Percentiles rank a stretch among this genome's conserved stretches.
Conservation (phyloP, 164 flowering plant genomes). For the grape (Vitis vinifera) region DNA sequence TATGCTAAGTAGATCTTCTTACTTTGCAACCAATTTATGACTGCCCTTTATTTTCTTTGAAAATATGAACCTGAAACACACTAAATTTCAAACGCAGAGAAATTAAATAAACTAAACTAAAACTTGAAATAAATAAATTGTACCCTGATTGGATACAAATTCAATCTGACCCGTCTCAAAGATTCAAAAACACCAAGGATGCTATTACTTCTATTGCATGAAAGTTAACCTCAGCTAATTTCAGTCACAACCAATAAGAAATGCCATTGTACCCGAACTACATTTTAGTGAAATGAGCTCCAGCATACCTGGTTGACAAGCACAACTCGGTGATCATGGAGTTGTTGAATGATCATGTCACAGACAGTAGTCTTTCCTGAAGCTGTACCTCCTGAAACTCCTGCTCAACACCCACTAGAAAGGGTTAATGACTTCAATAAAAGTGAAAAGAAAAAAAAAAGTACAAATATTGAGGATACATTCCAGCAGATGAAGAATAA, state of each 20-base stretch:
- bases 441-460: neutral
- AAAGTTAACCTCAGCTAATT: no score
- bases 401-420: slow-evolving; percentile 30
- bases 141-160: no score
- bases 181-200: no score
- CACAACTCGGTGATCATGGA: slow-evolving; percentile 96
- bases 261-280: neutral
- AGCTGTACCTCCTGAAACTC: slow-evolving; percentile 98
- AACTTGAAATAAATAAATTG: no score
- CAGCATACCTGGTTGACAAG: slow-evolving; percentile 82
- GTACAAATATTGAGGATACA: neutral
- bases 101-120: no score
- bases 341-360: slow-evolving; percentile 96
- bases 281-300: neutral
- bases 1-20: no score
- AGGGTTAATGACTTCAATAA: neutral
- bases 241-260: neutral
- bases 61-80: no score
- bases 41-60: no score
- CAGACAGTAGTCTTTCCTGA: slow-evolving; percentile 98
- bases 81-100: no score
- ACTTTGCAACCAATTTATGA: no score
- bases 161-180: no score
- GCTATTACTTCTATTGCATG: no score
- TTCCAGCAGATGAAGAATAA: neutral